Evolutionary conservation across 768 basidiomycete genomes (phyloP).

Genomic region (Pholiota conissans): DNA sequence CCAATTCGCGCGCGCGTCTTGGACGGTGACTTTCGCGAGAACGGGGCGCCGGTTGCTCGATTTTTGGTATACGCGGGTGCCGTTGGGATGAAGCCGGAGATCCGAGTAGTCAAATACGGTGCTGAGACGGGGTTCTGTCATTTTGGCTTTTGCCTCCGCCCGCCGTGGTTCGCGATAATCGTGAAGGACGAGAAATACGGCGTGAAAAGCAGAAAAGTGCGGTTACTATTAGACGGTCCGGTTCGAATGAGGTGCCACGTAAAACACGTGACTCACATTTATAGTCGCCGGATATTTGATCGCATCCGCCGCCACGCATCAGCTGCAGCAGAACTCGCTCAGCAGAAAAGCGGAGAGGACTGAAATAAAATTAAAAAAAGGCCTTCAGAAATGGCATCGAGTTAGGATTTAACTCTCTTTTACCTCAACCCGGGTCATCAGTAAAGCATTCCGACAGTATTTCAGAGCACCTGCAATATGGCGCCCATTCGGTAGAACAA

Average conservation of each 20-base stretch:
- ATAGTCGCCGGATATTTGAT: neutral
- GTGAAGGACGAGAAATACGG: neutral
- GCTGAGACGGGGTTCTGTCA: slow-evolving; percentile 38
- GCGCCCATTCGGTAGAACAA: neutral
- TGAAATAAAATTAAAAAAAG: neutral
- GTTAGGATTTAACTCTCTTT: neutral
- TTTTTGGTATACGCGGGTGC: slow-evolving; percentile 52
- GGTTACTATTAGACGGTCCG: neutral
- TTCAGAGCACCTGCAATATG: neutral
- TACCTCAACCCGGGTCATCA: neutral
- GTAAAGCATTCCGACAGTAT: neutral
- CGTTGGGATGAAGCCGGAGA: slow-evolving; percentile 66
- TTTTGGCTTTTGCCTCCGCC: too few relatives aligned
- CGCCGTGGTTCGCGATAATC: neutral
- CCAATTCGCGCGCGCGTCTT: slow-evolving; percentile 60
- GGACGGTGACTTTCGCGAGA: slow-evolving; percentile 34
- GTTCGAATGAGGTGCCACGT: neutral
- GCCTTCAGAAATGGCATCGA: too few relatives aligned
- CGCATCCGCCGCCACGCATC: too few relatives aligned
- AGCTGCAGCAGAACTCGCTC: too few relatives aligned
- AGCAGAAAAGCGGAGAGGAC: neutral
- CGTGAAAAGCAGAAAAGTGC: neutral
- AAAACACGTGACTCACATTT: neutral
- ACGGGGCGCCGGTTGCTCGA: slow-evolving; percentile 32
- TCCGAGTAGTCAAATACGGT: slow-evolving; percentile 67